Base-by-base conservation (phyloP, 352 stramenopile species). In the Phytophthora pinifolia region DNA sequence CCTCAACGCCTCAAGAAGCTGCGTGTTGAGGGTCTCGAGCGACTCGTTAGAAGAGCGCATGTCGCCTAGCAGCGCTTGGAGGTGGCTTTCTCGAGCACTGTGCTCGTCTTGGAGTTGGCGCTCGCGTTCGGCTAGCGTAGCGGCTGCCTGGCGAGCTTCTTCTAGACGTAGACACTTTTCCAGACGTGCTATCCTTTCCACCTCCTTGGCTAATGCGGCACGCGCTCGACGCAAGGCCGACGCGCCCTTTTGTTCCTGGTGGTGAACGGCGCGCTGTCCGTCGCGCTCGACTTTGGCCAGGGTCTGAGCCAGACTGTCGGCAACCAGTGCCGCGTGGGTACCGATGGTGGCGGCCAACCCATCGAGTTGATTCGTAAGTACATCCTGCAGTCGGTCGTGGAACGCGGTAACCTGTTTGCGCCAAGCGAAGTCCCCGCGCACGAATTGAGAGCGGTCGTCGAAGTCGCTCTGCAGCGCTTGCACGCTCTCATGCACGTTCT, bases 161-260 rank as follows among this genome's bases (percentile, higher is more conserved):
- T 89, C 79, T 6, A 69, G 61, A 25, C 79, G 73, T 4, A 89
- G 60, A 65, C 79, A 89, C 42, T 76, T 77, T 49, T 89, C 79
- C 10, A 89, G 62, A 4, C 56, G 62, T 20, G 76, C 56, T 54
- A 88, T 78, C 12, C 77, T 64, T 7, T 88, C 73, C 37, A 88
- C 75, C 46, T 89, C 79, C 55, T 88, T 89, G 50, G 76, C 70
- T 14, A 82, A 58, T 31, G 76, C 71, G 17, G 54, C 57, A 2
- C 79, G 62, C 13, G 73, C 76, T 34, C 76, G 77, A 35, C 75
- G 65, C 33, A 87, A 48, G 25, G 83, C 80, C 44, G 76, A 56
- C 38, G 83, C 76, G 25, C 80, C 82, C 51, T 77, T 79, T 17
- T 66, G 38, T 10, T 56, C 57, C 52, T 86, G 72, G 13, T 67